These are phyloP conservation scores for Xylaria grammica DNA, from an alignment of 495 filamentous ascomycete species.

Conservation along the genomic window DNA sequence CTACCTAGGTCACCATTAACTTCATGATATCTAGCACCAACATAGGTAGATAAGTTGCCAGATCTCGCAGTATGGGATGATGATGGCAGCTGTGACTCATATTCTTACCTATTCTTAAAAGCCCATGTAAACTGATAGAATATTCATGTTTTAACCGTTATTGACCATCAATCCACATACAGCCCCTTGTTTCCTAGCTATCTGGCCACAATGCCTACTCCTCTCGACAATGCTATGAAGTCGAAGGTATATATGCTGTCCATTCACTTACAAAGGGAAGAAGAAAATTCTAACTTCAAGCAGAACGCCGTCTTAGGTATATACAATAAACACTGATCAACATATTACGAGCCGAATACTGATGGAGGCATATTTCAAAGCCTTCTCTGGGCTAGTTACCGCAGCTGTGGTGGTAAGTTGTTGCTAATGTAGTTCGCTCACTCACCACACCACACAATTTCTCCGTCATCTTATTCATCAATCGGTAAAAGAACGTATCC, in stretches of 20 bases:
- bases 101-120: neutral
- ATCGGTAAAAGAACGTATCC: too few relatives aligned
- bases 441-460: too few relatives aligned
- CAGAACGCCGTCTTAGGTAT: conserved; percentile 39
- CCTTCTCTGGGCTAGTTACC: conserved; percentile 82
- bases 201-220: conserved; percentile 66
- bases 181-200: neutral
- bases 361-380: conserved; percentile 46
- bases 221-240: conserved; percentile 76
- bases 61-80: conserved; percentile 5
- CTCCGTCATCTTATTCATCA: neutral
- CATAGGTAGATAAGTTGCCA: conserved; percentile 34
- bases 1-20: neutral
- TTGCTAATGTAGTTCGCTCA: neutral
- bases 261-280: too few relatives aligned
- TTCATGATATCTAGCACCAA: neutral
- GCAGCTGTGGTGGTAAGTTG: conserved; percentile 66
- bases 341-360: conserved; percentile 24
- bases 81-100: conserved; percentile 22
- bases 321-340: conserved; percentile 8
- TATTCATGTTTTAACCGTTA: neutral
- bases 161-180: conserved; percentile 2
- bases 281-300: conserved; percentile 6
- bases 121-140: neutral
- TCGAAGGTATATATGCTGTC: conserved; percentile 64